Evolutionary conservation across 2,329 filamentous ascomycete species (phyloP).

Genomic region (Gaeumannomyces sp.): DNA sequence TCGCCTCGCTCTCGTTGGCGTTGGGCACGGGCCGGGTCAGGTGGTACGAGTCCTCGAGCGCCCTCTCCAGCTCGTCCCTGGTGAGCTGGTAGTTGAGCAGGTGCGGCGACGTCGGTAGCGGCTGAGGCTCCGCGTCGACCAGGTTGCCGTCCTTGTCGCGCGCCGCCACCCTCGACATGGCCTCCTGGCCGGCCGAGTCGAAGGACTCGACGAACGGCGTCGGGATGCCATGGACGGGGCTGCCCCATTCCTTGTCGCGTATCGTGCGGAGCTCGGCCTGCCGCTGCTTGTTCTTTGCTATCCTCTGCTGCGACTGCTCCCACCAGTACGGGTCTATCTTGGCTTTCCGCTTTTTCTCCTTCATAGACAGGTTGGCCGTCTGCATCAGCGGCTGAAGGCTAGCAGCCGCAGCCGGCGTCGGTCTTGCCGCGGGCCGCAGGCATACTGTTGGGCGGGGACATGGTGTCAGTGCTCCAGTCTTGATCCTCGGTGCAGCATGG

Average conservation of each 20-base stretch:
- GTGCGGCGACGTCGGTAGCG: conserved; percentile 40
- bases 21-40: conserved; percentile 55
- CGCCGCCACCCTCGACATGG: conserved; percentile 27
- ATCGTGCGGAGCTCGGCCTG: conserved; percentile 62
- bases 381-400: conserved; percentile 55
- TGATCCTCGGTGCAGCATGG: conserved; percentile 4
- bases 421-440: conserved; percentile 46
- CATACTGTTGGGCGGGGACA: conserved; percentile 40
- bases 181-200: conserved; percentile 53
- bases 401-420: conserved; percentile 29
- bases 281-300: conserved; percentile 73
- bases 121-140: conserved; percentile 29
- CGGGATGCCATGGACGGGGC: conserved; percentile 70
- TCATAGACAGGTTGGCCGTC: conserved; percentile 55
- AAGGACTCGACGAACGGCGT: conserved; percentile 84
- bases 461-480: conserved; percentile 18
- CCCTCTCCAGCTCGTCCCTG: conserved; percentile 57
- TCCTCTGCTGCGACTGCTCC: conserved; percentile 75
- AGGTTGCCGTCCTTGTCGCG: conserved; percentile 34
- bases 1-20: conserved; percentile 25
- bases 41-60: conserved; percentile 60
- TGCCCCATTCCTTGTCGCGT: conserved; percentile 60
- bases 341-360: conserved; percentile 58
- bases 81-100: conserved; percentile 73
- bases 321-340: conserved; percentile 77